Evolutionary conservation across 2,329 filamentous ascomycete species (phyloP), one percentile per base, ranked within the genome.

Genomic region (Talaromyces verruculosus): DNA sequence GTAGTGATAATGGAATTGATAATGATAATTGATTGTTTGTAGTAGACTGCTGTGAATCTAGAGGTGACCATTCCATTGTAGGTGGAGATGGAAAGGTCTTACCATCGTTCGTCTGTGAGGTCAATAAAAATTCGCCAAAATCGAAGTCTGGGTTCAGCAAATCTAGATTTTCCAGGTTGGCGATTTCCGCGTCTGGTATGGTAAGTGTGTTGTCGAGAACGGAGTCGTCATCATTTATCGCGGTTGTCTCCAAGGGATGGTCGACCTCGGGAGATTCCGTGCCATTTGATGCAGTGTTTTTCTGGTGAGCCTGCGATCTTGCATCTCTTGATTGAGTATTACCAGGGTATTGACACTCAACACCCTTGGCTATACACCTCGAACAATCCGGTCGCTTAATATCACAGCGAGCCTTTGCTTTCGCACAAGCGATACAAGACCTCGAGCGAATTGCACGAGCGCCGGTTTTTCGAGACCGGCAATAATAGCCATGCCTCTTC

Each of bases 401-500:
- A 71, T 81, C 78, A 67, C 79, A 81, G 33, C 76, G 76, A 15
- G 71, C 69, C 70, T 81, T 81, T 2, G 67, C 68, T 70, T 67
- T 75, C 3, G 73, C 77, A 69, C 80, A 81, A 41, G 72, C 69
- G 19, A 76, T 63, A 69, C 79, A 81, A 57, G 79, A 79, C 41
- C 77, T 72, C 67, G 72, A 41, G 13, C 76, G 72, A 57, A 58
- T 65, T 2, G 25, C 67, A 53, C 70, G 69, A 65, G 19, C 67
- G 49, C 71, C 70, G 59, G 37, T 63, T 68, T 69, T 75, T 67
- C 77, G 72, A 70, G 79, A 79, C 22, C 79, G 78, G 68, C 80
- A 82, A 49, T 82, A 81, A 67, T 81, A 82, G 53, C 76, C 76
- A 73, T 82, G 79, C 71, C 80, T 77, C 69, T 80, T 81, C 66